phyloP scores from a whole-genome alignment of 2,329 filamentous ascomycete genomes.

The Stylonectria norvegica region DNA sequence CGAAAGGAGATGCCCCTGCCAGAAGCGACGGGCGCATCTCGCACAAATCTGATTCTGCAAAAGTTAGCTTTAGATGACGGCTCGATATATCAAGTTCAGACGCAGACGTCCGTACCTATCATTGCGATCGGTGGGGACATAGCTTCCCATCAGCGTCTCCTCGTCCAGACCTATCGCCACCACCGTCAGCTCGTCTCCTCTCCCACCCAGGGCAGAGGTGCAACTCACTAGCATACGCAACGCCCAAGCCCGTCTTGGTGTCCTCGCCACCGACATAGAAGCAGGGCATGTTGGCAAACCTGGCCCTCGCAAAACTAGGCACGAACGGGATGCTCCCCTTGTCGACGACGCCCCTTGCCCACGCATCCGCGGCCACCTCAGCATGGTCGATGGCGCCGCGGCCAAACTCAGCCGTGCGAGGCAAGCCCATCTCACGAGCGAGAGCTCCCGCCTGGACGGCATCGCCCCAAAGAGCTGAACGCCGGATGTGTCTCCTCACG shows the following conservation, averaged over 20 bases:
- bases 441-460: conserved; percentile 28
- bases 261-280: conserved; percentile 41
- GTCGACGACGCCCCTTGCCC: conserved; percentile 36
- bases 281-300: conserved; percentile 35
- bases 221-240: conserved; percentile 45
- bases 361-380: conserved; percentile 33
- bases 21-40: conserved; percentile 17
- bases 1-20: conserved; percentile 19
- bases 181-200: conserved; percentile 6
- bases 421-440: conserved; percentile 25
- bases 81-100: too few relatives aligned
- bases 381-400: conserved; percentile 20
- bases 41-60: conserved; percentile 17
- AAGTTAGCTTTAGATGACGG: too few relatives aligned
- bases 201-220: background rate
- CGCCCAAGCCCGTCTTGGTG: conserved; percentile 37
- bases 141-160: conserved; percentile 35
- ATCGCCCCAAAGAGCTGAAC: conserved; percentile 35
- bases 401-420: conserved; percentile 15
- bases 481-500: conserved; percentile 38
- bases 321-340: conserved; percentile 41
- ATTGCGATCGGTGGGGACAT: conserved; percentile 43
- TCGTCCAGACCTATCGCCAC: conserved; percentile 34
- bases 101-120: conserved; percentile 32
- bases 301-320: conserved; percentile 25